Percentiles rank a stretch among this genome's conserved stretches.
Conservation (phyloP, 2,329 filamentous ascomycete genomes). For the Aspergillus sp. region DNA sequence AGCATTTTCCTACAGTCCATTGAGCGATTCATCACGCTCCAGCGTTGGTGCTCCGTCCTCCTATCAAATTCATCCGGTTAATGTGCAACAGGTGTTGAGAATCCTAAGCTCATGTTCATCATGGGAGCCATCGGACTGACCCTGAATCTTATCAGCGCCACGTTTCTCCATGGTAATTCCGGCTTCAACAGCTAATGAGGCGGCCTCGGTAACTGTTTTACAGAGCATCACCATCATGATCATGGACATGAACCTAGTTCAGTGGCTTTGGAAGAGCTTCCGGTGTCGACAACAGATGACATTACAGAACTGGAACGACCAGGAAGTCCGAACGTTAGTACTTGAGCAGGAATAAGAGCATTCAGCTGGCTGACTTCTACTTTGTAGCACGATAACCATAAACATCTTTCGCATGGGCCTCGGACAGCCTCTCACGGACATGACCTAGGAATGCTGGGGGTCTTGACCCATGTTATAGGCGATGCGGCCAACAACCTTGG, state of each 20-base stretch:
- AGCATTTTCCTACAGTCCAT: constrained; percentile 74
- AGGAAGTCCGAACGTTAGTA: not conserved
- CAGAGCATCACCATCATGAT: constrained; percentile 21
- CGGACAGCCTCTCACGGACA: constrained; percentile 45
- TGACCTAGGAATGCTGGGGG: constrained; percentile 72
- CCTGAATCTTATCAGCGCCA: constrained; percentile 67
- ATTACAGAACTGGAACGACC: not conserved
- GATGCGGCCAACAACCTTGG: constrained; percentile 77
- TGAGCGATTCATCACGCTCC: constrained; percentile 54
- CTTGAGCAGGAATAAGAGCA: not conserved
- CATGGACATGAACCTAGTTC: constrained; percentile 18
- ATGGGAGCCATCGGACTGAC: constrained; percentile 67
- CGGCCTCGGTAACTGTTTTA: constrained; percentile 5
- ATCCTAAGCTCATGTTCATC: constrained; percentile 67
- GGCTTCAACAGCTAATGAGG: not conserved
- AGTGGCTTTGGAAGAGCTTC: not conserved
- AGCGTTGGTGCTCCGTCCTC: constrained; percentile 24
- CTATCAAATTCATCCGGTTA: not conserved
- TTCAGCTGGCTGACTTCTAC: not conserved
- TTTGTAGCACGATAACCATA: constrained; percentile 28
- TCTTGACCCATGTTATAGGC: constrained; percentile 69
- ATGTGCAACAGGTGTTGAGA: constrained; percentile 56
- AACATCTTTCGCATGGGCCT: constrained; percentile 24
- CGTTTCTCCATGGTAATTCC: constrained; percentile 63
- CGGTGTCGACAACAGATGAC: not conserved